phyloP scores from a whole-genome alignment of 495 filamentous ascomycete genomes.

The Penicillium silybi region DNA sequence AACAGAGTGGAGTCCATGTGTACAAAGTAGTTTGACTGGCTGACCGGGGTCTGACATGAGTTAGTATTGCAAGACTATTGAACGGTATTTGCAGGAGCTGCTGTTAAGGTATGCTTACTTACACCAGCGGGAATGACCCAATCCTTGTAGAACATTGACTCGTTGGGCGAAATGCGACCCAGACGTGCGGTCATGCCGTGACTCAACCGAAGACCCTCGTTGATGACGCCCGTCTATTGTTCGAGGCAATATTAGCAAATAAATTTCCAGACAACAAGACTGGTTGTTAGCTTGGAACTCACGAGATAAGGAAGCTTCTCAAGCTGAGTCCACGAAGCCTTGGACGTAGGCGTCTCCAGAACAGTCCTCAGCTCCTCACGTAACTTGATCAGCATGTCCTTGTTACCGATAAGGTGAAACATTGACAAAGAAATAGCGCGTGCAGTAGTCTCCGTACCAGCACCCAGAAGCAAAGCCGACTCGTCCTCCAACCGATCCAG shows the following conservation, averaged over 20 bases:
- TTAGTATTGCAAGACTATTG: not conserved
- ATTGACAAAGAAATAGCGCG: slow-evolving; percentile 17
- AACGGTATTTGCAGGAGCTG: not conserved
- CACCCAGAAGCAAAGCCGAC: slow-evolving; percentile 32
- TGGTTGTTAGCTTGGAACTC: not conserved
- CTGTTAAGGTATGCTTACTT: slow-evolving; percentile 12
- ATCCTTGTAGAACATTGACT: slow-evolving; percentile 36
- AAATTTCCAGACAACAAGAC: too few species aligned
- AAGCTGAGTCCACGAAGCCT: slow-evolving; percentile 36
- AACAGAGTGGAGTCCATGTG: slow-evolving; percentile 46
- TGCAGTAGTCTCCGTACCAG: slow-evolving; percentile 43
- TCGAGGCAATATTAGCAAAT: not conserved
- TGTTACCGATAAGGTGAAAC: slow-evolving; percentile 17
- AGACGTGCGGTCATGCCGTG: slow-evolving; percentile 39
- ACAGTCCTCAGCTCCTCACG: slow-evolving; percentile 29
- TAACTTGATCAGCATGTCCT: slow-evolving; percentile 13
- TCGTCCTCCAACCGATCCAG: slow-evolving; percentile 36
- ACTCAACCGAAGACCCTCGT: slow-evolving; percentile 45
- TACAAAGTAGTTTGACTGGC: slow-evolving; percentile 44
- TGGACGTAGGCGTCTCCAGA: slow-evolving; percentile 21
- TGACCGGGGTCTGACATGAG: slow-evolving; percentile 36
- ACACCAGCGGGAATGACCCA: slow-evolving; percentile 32
- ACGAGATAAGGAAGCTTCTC: slow-evolving; percentile 51
- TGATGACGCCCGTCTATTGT: slow-evolving; percentile 36
- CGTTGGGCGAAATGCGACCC: slow-evolving; percentile 36